Conservation (phyloP, 306 rosid species). For the Lathyrus tuberosus region DNA sequence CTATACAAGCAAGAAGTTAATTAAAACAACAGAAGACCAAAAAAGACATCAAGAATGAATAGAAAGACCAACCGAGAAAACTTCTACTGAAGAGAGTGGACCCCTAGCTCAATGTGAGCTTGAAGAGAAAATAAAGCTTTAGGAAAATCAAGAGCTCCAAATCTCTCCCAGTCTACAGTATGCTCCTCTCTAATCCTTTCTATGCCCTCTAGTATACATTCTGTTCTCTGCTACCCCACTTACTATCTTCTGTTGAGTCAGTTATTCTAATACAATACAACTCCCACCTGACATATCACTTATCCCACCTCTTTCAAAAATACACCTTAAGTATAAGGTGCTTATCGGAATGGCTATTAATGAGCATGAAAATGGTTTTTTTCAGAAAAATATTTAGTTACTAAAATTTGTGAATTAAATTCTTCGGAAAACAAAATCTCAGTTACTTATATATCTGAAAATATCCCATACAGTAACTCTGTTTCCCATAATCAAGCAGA, state of each 20-base stretch:
- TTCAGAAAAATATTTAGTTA: neutral
- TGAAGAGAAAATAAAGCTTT: neutral
- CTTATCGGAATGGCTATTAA: slow-evolving; percentile 2
- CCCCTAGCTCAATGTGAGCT: neutral
- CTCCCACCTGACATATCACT: neutral
- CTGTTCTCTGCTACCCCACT: neutral
- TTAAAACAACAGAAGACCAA: slow-evolving; percentile 26
- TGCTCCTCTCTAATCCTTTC: neutral
- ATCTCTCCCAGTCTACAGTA: neutral
- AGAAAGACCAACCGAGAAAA: neutral
- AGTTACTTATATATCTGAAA: neutral
- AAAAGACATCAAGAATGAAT: neutral
- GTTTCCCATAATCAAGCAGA: slow-evolving; percentile 25
- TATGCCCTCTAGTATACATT: neutral
- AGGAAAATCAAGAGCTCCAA: neutral
- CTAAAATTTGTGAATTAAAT: neutral
- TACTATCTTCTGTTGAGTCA: neutral
- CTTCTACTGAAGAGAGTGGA: neutral
- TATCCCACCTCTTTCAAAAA: neutral
- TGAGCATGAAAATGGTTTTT: neutral
- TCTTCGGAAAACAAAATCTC: slow-evolving; percentile 12
- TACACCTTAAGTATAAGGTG: neutral
- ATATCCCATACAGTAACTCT: neutral
- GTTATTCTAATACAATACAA: neutral
- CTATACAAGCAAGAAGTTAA: slow-evolving; percentile 44